Evolutionary conservation across 164 flowering plant species (phyloP), one percentile per base, ranked within the genome.

Genomic region (Stephania yunnanensis): DNA sequence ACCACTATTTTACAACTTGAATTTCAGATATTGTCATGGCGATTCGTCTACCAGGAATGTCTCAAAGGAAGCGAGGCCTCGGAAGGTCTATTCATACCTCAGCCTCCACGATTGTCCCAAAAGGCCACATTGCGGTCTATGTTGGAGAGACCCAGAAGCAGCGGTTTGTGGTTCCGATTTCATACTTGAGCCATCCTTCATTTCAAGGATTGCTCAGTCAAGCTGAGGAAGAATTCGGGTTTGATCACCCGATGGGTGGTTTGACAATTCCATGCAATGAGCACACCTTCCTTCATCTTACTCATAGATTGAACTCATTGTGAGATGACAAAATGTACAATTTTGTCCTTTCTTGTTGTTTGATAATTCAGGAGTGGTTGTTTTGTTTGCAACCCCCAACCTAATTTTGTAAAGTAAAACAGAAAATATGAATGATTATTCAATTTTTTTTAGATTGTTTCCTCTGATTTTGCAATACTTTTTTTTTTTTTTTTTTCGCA

Each of bases 151-250:
- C 25, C 66, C 20, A 61, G 29, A 61, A 61, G 66, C n/a, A 10
- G 66, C 25, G 66, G 25, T 61, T 61, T 10, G 9, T 61, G 5
- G 66, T 61, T 61, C 66, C 66, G 2, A n/a, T n/a, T 61, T 61
- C 66, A 61, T 61, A 61, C 66, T 61, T 61, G 66, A 61, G 20
- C 66, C 66, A 61, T 61, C 66, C 66, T 61, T 61, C 66, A 61
- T 61, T 61, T 61, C 66, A 61, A 61, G 66, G 66, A 9, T n/a
- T 61, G 66, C 66, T n/a, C 22, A 61, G 19, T 61, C 66, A 61
- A 61, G 25, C 66, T 19, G 66, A 61, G 66, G 66, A 61, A 19
- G 66, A 61, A 61, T 61, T 61, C 4, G 66, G 66, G 66, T 61
- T 61, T n/a, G 9, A 61, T 61, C 66, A 61, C 25, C 22, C 66